phyloP scores from a whole-genome alignment of 164 flowering plant species.

The Nymphaea colorata region DNA sequence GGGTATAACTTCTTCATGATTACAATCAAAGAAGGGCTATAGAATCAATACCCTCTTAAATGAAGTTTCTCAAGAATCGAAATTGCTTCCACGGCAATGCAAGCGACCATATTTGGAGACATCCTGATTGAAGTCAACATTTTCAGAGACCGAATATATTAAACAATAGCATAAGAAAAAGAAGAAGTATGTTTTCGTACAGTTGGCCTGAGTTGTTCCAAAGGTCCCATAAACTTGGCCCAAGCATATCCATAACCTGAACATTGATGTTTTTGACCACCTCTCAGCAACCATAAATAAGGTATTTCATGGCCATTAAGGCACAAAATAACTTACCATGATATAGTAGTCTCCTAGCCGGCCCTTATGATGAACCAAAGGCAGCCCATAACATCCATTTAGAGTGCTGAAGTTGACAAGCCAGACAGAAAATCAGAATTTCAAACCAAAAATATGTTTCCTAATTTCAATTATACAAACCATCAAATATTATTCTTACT shows the following conservation, averaged over 20 bases:
- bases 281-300: constrained; percentile 5
- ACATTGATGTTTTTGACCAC: constrained; percentile 3
- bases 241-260: constrained; percentile 95
- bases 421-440: constrained; percentile 6
- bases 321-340: constrained; percentile 36
- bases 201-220: constrained; percentile 78
- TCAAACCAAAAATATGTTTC: not conserved
- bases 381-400: constrained; percentile 79
- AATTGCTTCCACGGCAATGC: constrained; percentile 92
- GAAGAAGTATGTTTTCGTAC: constrained; percentile 27
- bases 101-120: constrained; percentile 79
- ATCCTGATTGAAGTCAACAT: constrained; percentile 28
- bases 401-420: constrained; percentile 30
- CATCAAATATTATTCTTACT: constrained; percentile 21
- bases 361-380: constrained; percentile 75
- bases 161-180: not conserved
- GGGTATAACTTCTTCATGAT: not conserved
- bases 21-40: not conserved
- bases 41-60: constrained; percentile 50
- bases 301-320: no score
- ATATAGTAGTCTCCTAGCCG: constrained; percentile 84
- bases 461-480: not conserved
- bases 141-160: constrained; percentile 7
- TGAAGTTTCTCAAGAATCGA: constrained; percentile 93
- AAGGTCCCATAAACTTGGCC: constrained; percentile 93